Base-by-base conservation (phyloP, 768 basidiomycete genomes). In the Fibroporia radiculosa region DNA sequence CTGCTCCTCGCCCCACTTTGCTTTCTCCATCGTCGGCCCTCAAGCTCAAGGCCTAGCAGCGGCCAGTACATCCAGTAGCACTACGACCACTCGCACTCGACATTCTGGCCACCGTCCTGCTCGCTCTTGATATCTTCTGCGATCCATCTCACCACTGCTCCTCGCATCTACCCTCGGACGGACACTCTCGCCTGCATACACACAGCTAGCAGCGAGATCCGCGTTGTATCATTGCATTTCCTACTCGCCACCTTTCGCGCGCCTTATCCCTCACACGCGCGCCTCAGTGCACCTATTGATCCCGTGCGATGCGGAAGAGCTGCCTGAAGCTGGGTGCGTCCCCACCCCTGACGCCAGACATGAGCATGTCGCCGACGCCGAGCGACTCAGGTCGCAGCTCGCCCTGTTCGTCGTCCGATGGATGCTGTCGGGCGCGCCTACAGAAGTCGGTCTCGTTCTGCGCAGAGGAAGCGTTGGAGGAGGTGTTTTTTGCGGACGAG, bases 401-500 rank as follows among this genome's bases (percentile, higher is more conserved):
- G 40, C 53, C 53, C 34, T 47, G 14, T 8, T 48, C 23, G 23
- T 19, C 22, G 26, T 46, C 41, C 48, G 45, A 43, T 23, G 48
- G 48, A 22, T 42, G 47, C 8, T 36, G 29, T 46, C 43, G 48
- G 46, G 37, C 18, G 43, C 18, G 40, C 37, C 37, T 47, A 34
- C 56, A 70, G 49, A 84, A 85, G 63, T 72, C 71, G 25, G 85
- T 88, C 24, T 73, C 73, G 6, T 88, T 85, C 51, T 73, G 75
- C 35, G 66, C 66, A 10, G 69, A 68, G 3, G 65, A 73, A 2
- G 73, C 71, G 42, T 63, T 66, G 11, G 77, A 82, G 48, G 71
- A 84, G 57, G 66, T 87, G 8, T 73, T 73, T 56, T 60, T 70
- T 24, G 85, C 82, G 3, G 85, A 88, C 58, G 82, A 84, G 45